Conservation (phyloP, 805 yeast species). For the Kluyveromyces wickerhamii region DNA sequence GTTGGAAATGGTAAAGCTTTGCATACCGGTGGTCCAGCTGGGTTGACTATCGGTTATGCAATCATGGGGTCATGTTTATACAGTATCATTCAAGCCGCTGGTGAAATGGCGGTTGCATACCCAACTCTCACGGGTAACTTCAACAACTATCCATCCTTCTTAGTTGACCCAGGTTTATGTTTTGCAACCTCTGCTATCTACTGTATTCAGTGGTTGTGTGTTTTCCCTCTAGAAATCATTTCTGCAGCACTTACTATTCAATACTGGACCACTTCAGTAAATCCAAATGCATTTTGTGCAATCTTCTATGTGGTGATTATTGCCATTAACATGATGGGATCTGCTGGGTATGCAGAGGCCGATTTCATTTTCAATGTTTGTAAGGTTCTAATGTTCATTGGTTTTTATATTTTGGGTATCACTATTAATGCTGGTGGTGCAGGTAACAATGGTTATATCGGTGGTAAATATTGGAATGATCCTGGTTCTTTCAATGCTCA, state of each 20-base stretch:
- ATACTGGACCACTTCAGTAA: conserved; percentile 47
- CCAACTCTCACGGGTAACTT: conserved; percentile 54
- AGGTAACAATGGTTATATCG: conserved; percentile 39
- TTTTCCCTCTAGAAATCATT: conserved; percentile 55
- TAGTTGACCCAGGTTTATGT: conserved; percentile 49
- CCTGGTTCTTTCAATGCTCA: conserved; percentile 45
- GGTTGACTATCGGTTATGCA: conserved; percentile 46
- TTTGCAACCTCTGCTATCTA: conserved; percentile 59
- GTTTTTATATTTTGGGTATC: conserved; percentile 47
- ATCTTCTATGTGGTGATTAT: conserved; percentile 42
- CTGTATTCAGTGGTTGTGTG: conserved; percentile 55
- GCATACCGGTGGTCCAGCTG: conserved; percentile 40
- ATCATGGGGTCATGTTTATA: conserved; percentile 51
- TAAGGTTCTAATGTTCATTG: conserved; percentile 55
- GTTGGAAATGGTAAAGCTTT: conserved; percentile 49
- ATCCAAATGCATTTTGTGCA: conserved; percentile 50
- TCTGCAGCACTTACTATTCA: conserved; percentile 56
- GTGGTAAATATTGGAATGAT: conserved; percentile 41
- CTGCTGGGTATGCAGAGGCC: conserved; percentile 53
- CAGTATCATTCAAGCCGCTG: conserved; percentile 53
- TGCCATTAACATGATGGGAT: conserved; percentile 43
- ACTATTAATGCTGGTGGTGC: conserved; percentile 37
- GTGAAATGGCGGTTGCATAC: conserved; percentile 59
- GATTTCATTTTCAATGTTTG: conserved; percentile 58
- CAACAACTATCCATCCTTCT: conserved; percentile 46